Conservation (phyloP, 768 basidiomycete species). For the Calocybe indica region DNA sequence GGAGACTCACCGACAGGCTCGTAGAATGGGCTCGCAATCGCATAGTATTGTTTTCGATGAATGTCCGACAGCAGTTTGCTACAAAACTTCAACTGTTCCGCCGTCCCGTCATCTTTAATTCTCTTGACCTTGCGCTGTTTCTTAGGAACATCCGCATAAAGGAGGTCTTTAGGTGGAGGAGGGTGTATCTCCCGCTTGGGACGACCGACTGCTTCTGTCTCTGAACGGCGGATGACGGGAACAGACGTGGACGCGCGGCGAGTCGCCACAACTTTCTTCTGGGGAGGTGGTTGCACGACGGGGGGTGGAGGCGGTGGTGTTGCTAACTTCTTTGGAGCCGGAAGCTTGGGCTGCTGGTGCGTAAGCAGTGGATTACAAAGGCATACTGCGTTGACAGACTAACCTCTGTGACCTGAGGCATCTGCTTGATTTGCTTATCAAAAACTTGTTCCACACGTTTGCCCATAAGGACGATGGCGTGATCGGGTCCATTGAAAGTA, state of each 20-base stretch:
- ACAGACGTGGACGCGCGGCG: conserved; percentile 78
- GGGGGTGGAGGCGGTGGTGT: conserved; percentile 42
- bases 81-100: conserved; percentile 84
- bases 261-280: conserved; percentile 38
- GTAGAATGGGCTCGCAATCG: conserved; percentile 78
- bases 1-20: conserved; percentile 81
- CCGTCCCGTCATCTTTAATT: conserved; percentile 58
- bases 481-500: conserved; percentile 92
- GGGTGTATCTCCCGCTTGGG: conserved; percentile 98
- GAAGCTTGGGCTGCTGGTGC: conserved; percentile 29
- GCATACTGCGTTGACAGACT: conserved; percentile 16
- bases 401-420: conserved; percentile 77
- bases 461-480: conserved; percentile 72
- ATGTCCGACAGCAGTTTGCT: conserved; percentile 69
- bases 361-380: conserved; percentile 1
- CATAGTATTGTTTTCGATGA: conserved; percentile 70
- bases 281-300: conserved; percentile 27
- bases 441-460: conserved; percentile 79
- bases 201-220: conserved; percentile 56
- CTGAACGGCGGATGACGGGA: conserved; percentile 79
- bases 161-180: conserved; percentile 86
- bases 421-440: conserved; percentile 81
- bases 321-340: conserved; percentile 38
- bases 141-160: conserved; percentile 74
- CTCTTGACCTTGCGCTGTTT: conserved; percentile 59